Conservation (phyloP, 352 stramenopile genomes). For the Globisporangium sylvaticum region DNA sequence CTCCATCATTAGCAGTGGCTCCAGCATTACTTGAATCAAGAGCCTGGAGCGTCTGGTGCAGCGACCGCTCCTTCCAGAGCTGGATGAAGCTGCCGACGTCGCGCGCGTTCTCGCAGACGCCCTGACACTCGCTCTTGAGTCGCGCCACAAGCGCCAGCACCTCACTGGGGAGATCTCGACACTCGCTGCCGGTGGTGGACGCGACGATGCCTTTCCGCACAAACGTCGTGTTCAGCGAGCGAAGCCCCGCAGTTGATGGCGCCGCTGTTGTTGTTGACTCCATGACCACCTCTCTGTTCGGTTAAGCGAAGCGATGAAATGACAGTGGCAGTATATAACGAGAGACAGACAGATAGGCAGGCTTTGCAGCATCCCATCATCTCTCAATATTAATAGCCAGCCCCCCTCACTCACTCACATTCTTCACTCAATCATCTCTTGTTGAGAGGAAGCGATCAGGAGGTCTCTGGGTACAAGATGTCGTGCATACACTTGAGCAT, state of each 20-base stretch:
- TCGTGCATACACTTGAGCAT: slow-evolving; percentile 21
- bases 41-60: slow-evolving; percentile 47
- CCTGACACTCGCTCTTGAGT: slow-evolving; percentile 18
- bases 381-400: not conserved
- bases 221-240: slow-evolving; percentile 27
- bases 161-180: not conserved
- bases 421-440: not conserved
- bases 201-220: slow-evolving; percentile 33
- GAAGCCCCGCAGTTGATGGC: slow-evolving; percentile 10
- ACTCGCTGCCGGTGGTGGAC: not conserved
- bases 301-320: too few relatives aligned
- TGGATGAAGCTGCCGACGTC: slow-evolving; percentile 31
- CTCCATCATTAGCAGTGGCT: not conserved
- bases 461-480: slow-evolving; percentile 12
- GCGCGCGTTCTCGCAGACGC: slow-evolving; percentile 13
- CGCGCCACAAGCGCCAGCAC: slow-evolving; percentile 15
- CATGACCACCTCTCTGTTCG: slow-evolving; percentile 3
- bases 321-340: too few relatives aligned
- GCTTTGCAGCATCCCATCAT: not conserved
- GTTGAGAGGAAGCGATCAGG: not conserved
- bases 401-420: too few relatives aligned
- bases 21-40: slow-evolving; percentile 23
- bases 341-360: not conserved
- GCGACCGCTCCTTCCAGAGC: slow-evolving; percentile 58
- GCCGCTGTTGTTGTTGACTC: not conserved